A percentile compares a stretch with the other conserved stretches of the same genome.
phyloP scores from a whole-genome alignment of 805 yeast species.

The Candida morakotiae region DNA sequence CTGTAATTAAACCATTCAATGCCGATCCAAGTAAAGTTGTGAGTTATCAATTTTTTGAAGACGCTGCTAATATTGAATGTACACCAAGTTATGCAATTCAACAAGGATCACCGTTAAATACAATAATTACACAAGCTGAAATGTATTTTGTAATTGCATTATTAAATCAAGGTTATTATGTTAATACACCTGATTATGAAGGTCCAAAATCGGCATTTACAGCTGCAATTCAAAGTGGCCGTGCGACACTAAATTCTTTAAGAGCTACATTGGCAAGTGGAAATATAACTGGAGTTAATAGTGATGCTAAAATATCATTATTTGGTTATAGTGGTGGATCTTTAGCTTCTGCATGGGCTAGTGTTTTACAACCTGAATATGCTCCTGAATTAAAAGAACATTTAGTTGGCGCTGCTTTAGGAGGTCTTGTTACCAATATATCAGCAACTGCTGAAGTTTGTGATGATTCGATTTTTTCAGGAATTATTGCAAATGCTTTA shows the following conservation, averaged over 20 bases:
- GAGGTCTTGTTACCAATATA: constrained; percentile 35
- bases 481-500: constrained; percentile 25
- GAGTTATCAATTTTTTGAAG: constrained; percentile 27
- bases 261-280: constrained; percentile 20
- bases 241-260: constrained; percentile 26
- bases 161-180: constrained; percentile 27
- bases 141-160: constrained; percentile 15
- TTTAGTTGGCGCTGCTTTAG: constrained; percentile 31
- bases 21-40: constrained; percentile 23
- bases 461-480: constrained; percentile 25
- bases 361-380: constrained; percentile 30
- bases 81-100: constrained; percentile 22
- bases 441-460: constrained; percentile 20
- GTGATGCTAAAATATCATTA: constrained; percentile 18
- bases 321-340: constrained; percentile 41
- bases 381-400: constrained; percentile 27
- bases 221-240: constrained; percentile 28
- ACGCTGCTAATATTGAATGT: constrained; percentile 22
- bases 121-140: constrained; percentile 14
- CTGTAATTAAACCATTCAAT: constrained; percentile 25
- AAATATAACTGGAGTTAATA: constrained; percentile 16
- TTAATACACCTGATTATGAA: constrained; percentile 31
- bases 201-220: constrained; percentile 30
- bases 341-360: constrained; percentile 35
- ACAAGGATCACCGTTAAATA: constrained; percentile 11